Percentiles rank a stretch among this genome's conserved stretches.
Evolutionary conservation across 2,329 filamentous ascomycete species (phyloP).

Genomic region (Gaeumannomyces sp.): DNA sequence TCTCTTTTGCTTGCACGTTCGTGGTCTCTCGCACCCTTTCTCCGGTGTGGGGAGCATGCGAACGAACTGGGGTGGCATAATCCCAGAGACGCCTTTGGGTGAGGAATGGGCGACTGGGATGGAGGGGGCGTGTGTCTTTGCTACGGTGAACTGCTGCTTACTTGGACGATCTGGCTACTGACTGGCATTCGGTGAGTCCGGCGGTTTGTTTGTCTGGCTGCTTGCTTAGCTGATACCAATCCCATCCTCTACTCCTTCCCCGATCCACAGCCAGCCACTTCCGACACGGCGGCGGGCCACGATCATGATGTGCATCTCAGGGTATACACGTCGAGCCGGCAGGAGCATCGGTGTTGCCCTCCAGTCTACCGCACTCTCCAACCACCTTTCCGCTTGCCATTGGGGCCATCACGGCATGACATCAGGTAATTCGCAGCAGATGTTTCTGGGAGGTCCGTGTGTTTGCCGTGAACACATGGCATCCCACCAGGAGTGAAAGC

Average conservation of each 20-base stretch:
- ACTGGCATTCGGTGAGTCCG: not conserved
- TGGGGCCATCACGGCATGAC: no score
- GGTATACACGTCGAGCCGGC: conserved; percentile 3
- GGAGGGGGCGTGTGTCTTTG: not conserved
- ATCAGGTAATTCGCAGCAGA: not conserved
- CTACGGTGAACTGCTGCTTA: not conserved
- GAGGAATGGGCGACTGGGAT: not conserved
- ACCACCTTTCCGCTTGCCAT: not conserved
- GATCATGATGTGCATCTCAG: conserved; percentile 8
- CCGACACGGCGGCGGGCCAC: no score
- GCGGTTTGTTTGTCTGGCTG: not conserved
- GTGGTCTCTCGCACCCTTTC: not conserved
- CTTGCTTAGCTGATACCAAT: not conserved
- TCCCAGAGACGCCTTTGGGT: not conserved
- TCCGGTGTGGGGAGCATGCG: not conserved
- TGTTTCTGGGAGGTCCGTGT: not conserved
- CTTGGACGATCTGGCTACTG: no score
- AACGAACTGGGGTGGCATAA: conserved; percentile 1
- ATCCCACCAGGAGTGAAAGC: not conserved
- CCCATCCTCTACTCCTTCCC: no score
- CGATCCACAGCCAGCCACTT: not conserved
- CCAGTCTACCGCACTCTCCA: conserved; percentile 9
- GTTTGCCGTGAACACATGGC: not conserved
- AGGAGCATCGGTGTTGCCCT: conserved; percentile 4
- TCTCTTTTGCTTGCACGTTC: not conserved